Base-by-base conservation (phyloP, 129 eudicot genomes). In the Scalesia atractyloides region DNA sequence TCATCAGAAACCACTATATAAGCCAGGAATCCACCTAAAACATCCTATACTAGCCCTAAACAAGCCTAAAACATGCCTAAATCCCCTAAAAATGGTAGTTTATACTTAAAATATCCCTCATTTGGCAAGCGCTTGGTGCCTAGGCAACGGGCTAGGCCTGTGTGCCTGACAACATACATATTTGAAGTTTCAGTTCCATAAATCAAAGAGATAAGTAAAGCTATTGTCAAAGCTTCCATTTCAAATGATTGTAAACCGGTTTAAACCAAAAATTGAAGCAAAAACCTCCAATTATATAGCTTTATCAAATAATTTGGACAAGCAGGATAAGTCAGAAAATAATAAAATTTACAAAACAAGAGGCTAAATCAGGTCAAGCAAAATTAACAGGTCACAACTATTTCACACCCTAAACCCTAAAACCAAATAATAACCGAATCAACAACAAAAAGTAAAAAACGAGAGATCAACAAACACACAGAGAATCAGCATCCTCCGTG, bases 401-500 rank as follows among this genome's bases (percentile, higher is more conserved):
- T 47, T 7, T 30, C 3, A 30, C 26, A 26, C 46, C 47, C 46
- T 26, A 19, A 48, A 59, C 76, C 76, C 58, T 26, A 72, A 58
- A 69, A 20, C 50, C 47, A 12, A 33, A 12, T 9, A 10, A 47
- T 7, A 72, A 16, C 30, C 5, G 0, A 33, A 34, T 9, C 11
- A 37, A 16, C 11, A 69, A 15, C 53, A 65, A 46, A 73, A 60
- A 33, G 0, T 6, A 43, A 66, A 50, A 64, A 41, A 49, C 41
- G 60, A n/a, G 36, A 66, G 9, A 60, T 30, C 34, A 30, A 15
- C 61, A 60, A 65, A 64, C 84, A 48, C 34, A 94, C 97, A 80
- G 64, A 69, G 96, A 83, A 77, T 84, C 66, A 18, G 33, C 39
- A 44, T 79, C 97, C 72, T 88, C 84, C 4, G 77, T 62, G n/a